Evolutionary conservation across 2,329 filamentous ascomycete genomes (phyloP), one percentile per base, ranked within the genome.

Genomic region (Aspergillus amoenus): DNA sequence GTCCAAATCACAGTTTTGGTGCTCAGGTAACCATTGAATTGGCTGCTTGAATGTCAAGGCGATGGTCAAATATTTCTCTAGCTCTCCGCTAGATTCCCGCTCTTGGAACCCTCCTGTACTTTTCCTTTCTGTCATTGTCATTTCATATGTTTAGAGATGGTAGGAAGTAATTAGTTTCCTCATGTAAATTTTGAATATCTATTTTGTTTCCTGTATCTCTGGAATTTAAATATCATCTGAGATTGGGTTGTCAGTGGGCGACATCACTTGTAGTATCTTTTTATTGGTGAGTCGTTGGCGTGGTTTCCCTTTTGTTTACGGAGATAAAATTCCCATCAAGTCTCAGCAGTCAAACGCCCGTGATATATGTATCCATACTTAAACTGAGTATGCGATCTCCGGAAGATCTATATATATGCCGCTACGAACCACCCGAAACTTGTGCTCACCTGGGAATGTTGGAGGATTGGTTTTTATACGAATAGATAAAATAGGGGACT

Each of bases 131-230:
- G 54, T 51, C 34, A 27, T 56, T 59, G 54, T 52, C 48, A 56
- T 58, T 60, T 57, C 55, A 60, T 63, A 44, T 61, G 65, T 65
- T 71, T 73, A 71, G 70, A 72, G 67, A 66, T 65, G 65, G 62
- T 69, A 61, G 63, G 67, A 67, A 70, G 67, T 71, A 70, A 67
- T 70, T 69, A 69, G 62, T 66, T 70, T 63, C 63, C 61, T 54
- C 66, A 64, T 73, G 68, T 62, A 64, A 65, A 64, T 66, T 61
- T 59, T 55, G 51, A 55, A 51, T 34, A 15, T 27, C 24, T 39
- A 24, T n/a, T 48, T 39, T 40, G 21, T 18, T 44, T 30, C 24
- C 22, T 37, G 12, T 39, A 5, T 22, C 9, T 21, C 37, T 7
- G 22, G 11, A 27, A 27, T 3, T 17, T 24, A 27, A 40, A 27